A percentile compares a stretch with the other conserved stretches of the same genome.
These are phyloP conservation scores for Pichia sp. DNA, from an alignment of 1,139 yeast genomes.

Conservation along the genomic window DNA sequence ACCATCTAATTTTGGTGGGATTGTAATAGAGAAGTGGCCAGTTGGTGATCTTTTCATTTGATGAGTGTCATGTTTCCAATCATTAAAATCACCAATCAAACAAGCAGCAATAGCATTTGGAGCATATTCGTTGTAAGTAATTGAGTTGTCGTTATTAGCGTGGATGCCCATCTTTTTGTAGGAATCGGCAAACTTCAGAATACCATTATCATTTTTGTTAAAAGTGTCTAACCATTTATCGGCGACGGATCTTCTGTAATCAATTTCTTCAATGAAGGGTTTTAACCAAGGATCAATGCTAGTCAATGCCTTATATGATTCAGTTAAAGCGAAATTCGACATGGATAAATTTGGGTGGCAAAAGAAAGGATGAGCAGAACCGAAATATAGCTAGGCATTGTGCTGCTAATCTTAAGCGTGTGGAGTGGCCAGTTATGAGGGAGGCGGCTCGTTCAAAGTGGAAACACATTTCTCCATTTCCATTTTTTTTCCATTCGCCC, in stretches of 20 bases:
- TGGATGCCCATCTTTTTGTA: constrained; percentile 75
- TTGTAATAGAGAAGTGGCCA: constrained; percentile 61
- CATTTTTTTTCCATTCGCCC: not conserved
- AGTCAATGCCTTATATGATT: constrained; percentile 48
- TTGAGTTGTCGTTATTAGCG: constrained; percentile 47
- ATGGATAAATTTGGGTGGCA: not conserved
- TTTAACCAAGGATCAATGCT: constrained; percentile 81
- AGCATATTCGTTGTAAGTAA: constrained; percentile 74
- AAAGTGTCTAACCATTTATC: constrained; percentile 51
- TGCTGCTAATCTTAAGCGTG: not conserved
- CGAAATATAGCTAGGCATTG: not conserved
- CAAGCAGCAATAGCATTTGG: constrained; percentile 76
- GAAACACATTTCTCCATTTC: no score
- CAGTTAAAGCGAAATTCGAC: not conserved
- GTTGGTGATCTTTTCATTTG: constrained; percentile 49
- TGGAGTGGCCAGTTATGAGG: not conserved
- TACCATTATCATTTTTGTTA: constrained; percentile 35
- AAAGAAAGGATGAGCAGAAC: not conserved
- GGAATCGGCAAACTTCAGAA: constrained; percentile 40
- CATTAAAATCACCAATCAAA: constrained; percentile 84
- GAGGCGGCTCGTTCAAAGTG: not conserved
- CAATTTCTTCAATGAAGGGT: constrained; percentile 62
- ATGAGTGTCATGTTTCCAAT: constrained; percentile 63
- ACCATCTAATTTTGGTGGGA: constrained; percentile 48
- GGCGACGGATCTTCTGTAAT: constrained; percentile 47